phyloP scores from a whole-genome alignment of 140 eudicot genomes.

The Ambrosia hybrid region DNA sequence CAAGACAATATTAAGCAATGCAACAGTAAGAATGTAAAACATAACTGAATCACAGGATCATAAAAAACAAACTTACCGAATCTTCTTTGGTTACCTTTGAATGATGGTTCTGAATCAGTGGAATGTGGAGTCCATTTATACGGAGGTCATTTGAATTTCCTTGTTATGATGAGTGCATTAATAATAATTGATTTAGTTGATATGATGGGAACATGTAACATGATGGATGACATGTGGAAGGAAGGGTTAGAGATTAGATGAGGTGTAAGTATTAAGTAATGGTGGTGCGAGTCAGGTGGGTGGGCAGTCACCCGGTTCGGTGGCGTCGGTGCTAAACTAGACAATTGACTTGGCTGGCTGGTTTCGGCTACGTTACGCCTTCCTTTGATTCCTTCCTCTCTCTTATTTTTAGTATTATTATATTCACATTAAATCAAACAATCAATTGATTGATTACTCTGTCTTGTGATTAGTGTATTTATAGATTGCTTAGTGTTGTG shows the following conservation, averaged over 20 bases:
- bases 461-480: no score
- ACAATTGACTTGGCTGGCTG: slow-evolving; percentile 25
- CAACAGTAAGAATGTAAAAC: slow-evolving; percentile 10
- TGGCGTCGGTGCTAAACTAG: slow-evolving; percentile 40
- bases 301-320: slow-evolving; percentile 39
- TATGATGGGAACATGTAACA: slow-evolving; percentile 9
- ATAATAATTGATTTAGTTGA: not conserved
- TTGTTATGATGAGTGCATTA: not conserved
- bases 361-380: slow-evolving; percentile 48
- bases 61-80: slow-evolving; percentile 16
- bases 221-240: slow-evolving; percentile 4
- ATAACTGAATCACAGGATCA: not conserved
- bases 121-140: slow-evolving; percentile 33
- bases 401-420: slow-evolving; percentile 4
- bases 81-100: not conserved
- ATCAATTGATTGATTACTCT: no score
- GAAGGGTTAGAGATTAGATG: slow-evolving; percentile 12
- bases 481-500: no score
- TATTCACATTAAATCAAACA: not conserved
- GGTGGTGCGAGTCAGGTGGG: slow-evolving; percentile 18
- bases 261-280: slow-evolving; percentile 25
- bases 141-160: not conserved
- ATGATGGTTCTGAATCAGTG: slow-evolving; percentile 11
- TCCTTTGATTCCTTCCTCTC: slow-evolving; percentile 23
- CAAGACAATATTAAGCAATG: not conserved